phyloP scores from a whole-genome alignment of 2,329 filamentous ascomycete genomes.

The Aspergillus ruber region DNA sequence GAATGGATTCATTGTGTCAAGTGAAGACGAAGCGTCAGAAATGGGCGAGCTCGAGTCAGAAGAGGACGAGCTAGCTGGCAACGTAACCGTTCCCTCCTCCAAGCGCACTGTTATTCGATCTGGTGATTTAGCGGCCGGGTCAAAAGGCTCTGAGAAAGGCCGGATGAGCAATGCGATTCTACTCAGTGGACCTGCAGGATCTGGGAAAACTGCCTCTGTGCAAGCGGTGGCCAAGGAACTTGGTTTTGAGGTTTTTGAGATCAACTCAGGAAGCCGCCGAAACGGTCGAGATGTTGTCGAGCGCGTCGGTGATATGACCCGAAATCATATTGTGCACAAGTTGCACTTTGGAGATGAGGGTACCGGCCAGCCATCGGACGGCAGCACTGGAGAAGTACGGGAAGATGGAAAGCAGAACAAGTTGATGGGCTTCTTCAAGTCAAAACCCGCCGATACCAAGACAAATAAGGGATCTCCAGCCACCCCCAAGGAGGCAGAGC shows the following conservation, averaged over 20 bases:
- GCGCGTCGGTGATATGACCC: conserved; percentile 91
- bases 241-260: conserved; percentile 90
- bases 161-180: conserved; percentile 66
- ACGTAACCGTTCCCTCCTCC: conserved; percentile 26
- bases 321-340: conserved; percentile 78
- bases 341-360: conserved; percentile 22
- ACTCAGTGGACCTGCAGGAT: conserved; percentile 81
- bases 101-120: conserved; percentile 38
- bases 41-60: conserved; percentile 64
- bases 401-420: conserved; percentile 68
- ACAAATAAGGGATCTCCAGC: conserved; percentile 13
- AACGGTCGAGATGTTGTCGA: conserved; percentile 88
- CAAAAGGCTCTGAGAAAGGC: conserved; percentile 43
- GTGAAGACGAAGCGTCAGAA: conserved; percentile 65
- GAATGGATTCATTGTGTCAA: conserved; percentile 73
- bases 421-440: conserved; percentile 74
- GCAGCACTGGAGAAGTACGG: conserved; percentile 43
- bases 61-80: conserved; percentile 36
- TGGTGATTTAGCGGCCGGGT: conserved; percentile 31
- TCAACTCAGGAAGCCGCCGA: conserved; percentile 75
- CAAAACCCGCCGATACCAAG: conserved; percentile 34
- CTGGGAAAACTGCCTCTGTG: conserved; percentile 87
- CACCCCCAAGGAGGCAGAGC: conserved; percentile 15
- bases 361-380: conserved; percentile 10
- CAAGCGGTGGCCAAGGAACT: conserved; percentile 89